Conservation (phyloP, 352 stramenopile genomes). For the Globisporangium cylindrosporum region DNA sequence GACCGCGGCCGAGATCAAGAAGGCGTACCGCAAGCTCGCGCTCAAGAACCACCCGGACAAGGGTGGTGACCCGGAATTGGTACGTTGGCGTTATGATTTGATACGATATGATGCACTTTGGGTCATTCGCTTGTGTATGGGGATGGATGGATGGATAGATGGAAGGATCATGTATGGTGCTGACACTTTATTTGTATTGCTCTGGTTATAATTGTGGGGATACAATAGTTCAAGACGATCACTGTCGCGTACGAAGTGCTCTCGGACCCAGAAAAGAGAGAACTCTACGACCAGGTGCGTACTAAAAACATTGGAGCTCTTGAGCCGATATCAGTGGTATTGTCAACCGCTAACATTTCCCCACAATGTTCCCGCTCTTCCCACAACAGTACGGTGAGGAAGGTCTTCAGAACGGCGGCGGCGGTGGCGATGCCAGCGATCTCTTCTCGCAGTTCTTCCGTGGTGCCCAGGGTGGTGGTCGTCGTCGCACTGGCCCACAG, state of each 20-base stretch:
- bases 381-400: conserved; percentile 95
- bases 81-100: conserved; percentile 15
- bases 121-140: background rate
- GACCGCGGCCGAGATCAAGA: conserved; percentile 86
- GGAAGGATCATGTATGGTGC: background rate
- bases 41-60: conserved; percentile 98
- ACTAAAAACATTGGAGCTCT: background rate
- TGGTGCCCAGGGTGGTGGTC: conserved; percentile 48
- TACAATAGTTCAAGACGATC: conserved; percentile 88
- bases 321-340: background rate
- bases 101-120: background rate
- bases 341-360: background rate
- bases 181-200: conserved; percentile 9
- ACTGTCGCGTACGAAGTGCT: conserved; percentile 97
- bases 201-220: conserved; percentile 6
- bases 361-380: conserved; percentile 28
- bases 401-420: conserved; percentile 91
- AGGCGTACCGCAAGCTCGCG: conserved; percentile 88
- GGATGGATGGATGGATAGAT: background rate
- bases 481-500: conserved; percentile 80
- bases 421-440: conserved; percentile 77
- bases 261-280: conserved; percentile 89
- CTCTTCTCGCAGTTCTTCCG: conserved; percentile 99
- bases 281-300: conserved; percentile 81
- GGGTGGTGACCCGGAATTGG: conserved; percentile 95